Percentiles rank a stretch among this genome's conserved stretches.
phyloP scores from a whole-genome alignment of 352 stramenopile species.

The Globisporangium iwayamae region DNA sequence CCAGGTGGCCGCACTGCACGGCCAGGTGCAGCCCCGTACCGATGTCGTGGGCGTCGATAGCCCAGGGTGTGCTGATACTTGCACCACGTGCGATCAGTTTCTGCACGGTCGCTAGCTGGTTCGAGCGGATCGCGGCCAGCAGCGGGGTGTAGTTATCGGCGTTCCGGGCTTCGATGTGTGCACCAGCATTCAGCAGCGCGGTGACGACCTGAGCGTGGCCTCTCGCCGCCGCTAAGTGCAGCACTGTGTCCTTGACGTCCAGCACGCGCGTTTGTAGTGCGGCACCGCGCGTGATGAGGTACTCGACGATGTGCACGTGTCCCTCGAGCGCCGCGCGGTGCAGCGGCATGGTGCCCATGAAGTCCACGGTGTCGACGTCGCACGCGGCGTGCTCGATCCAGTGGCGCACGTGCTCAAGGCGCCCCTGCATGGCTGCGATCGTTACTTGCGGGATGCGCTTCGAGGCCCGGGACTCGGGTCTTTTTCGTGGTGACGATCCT shows the following conservation, averaged over 20 bases:
- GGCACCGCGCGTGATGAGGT: slow-evolving; percentile 22
- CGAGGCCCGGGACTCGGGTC: not conserved
- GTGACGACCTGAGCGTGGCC: slow-evolving; percentile 23
- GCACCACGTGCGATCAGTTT: slow-evolving; percentile 30
- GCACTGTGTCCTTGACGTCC: slow-evolving; percentile 26
- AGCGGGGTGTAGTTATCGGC: slow-evolving; percentile 30
- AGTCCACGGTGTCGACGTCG: slow-evolving; percentile 18
- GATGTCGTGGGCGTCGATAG: slow-evolving; percentile 3
- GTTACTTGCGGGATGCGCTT: slow-evolving; percentile 11
- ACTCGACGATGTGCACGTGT: slow-evolving; percentile 25
- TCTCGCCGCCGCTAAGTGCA: slow-evolving; percentile 34
- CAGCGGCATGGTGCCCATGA: slow-evolving; percentile 13
- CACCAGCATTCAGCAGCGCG: slow-evolving; percentile 29
- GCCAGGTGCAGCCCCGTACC: slow-evolving; percentile 35
- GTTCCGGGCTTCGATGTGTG: slow-evolving; percentile 25
- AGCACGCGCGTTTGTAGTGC: slow-evolving; percentile 18
- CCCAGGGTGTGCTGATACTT: slow-evolving; percentile 14
- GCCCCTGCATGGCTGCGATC: slow-evolving; percentile 18
- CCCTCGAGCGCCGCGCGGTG: slow-evolving; percentile 21
- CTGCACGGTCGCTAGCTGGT: slow-evolving; percentile 33
- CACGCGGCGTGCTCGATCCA: slow-evolving; percentile 20
- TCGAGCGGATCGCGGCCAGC: slow-evolving; percentile 25
- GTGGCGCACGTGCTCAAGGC: slow-evolving; percentile 20
- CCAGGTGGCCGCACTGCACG: slow-evolving; percentile 21
- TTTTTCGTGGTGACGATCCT: not conserved